phyloP scores from a whole-genome alignment of 331 rosid genomes.

The Stylosanthes scabra region DNA sequence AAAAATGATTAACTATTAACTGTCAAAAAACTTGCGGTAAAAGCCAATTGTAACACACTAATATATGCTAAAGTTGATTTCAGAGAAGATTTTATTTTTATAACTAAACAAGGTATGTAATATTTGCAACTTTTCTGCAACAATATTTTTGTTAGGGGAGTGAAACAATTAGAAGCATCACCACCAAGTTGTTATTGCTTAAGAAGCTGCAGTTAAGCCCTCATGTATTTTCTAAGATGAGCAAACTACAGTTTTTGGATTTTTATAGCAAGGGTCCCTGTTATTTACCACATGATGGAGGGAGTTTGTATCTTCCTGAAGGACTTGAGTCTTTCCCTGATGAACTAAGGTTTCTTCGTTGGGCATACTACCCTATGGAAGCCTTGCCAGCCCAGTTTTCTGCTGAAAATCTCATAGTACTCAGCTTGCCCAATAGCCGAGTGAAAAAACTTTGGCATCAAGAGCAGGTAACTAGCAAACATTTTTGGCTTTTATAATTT shows the following conservation, averaged over 20 bases:
- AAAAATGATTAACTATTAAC: too few relatives aligned
- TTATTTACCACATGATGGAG: not conserved
- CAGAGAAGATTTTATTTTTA: too few relatives aligned
- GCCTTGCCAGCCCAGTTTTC: constrained; percentile 23
- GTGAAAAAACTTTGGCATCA: constrained; percentile 5
- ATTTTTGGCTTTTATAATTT: too few relatives aligned
- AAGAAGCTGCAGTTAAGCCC: not conserved
- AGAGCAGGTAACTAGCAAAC: not conserved
- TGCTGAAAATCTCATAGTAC: not conserved
- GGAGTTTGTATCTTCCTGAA: not conserved
- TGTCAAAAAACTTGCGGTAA: too few relatives aligned
- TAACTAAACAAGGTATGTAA: too few relatives aligned
- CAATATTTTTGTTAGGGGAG: too few relatives aligned
- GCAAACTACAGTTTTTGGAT: constrained; percentile 30
- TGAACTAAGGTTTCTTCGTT: constrained; percentile 11
- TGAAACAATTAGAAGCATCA: constrained; percentile 17
- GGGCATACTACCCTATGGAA: not conserved
- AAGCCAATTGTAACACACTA: too few relatives aligned
- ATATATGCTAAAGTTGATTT: too few relatives aligned
- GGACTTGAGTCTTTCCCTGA: not conserved
- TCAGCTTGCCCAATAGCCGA: not conserved
- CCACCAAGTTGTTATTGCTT: not conserved
- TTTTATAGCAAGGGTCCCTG: not conserved
- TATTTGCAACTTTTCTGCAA: too few relatives aligned
- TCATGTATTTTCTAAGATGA: constrained; percentile 26